These are phyloP conservation scores for Agaricus bisporus DNA, from an alignment of 768 basidiomycete species.

Conservation along the genomic window DNA sequence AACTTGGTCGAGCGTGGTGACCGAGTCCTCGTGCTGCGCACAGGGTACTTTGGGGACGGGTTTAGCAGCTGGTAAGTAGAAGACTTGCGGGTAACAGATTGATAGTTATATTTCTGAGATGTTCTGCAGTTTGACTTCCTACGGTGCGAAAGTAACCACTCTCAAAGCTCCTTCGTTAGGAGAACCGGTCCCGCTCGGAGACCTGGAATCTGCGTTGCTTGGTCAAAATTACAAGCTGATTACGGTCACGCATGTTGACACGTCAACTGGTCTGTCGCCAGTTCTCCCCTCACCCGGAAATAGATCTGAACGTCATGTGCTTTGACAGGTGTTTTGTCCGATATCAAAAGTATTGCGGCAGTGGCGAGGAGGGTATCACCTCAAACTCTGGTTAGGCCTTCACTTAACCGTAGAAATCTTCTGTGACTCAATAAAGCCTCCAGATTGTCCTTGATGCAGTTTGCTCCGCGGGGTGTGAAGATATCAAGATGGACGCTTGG, in stretches of 20 bases:
- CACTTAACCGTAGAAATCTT: neutral
- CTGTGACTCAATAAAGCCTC: neutral
- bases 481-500: conserved; percentile 87
- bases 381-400: conserved; percentile 56
- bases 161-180: conserved; percentile 63
- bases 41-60: conserved; percentile 87
- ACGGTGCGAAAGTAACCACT: conserved; percentile 76
- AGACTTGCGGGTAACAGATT: neutral
- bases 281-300: neutral
- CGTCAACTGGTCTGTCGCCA: conserved; percentile 51
- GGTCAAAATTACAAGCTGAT: conserved; percentile 72
- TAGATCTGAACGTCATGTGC: neutral
- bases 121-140: conserved; percentile 54
- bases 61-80: conserved; percentile 68
- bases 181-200: conserved; percentile 43
- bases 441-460: conserved; percentile 80
- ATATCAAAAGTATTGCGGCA: conserved; percentile 63
- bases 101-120: neutral
- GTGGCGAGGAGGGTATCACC: conserved; percentile 70
- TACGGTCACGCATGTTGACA: conserved; percentile 89
- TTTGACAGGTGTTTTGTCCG: conserved; percentile 53
- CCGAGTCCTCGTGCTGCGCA: conserved; percentile 69
- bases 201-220: conserved; percentile 57
- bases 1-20: conserved; percentile 77
- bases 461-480: conserved; percentile 89